Evolutionary conservation across 441 rosid species (phyloP), one percentile per base, ranked within the genome.

Genomic region (Euphorbia corollata): DNA sequence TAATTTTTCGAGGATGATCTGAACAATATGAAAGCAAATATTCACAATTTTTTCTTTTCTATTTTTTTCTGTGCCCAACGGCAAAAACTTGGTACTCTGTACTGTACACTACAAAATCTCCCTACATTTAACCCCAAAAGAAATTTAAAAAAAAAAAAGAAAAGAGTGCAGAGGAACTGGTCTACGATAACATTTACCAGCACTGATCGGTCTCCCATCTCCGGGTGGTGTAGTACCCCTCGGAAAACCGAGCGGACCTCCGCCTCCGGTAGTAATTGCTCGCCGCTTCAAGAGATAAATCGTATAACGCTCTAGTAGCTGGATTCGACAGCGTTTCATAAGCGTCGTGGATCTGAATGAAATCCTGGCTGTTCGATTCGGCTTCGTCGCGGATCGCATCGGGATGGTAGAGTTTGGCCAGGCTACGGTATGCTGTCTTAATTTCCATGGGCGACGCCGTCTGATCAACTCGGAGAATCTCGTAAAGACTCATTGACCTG

Each of bases 161-260:
- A n/a, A n/a, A n/a, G n/a, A n/a, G n/a, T n/a, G n/a, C n/a, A n/a
- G n/a, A n/a, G n/a, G n/a, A n/a, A n/a, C n/a, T n/a, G n/a, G n/a
- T n/a, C n/a, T n/a, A n/a, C 20, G 20, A 15, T 48, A 19, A 48
- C 15, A 48, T 48, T 74, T 68, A 89, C 96, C 97, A 91, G 78
- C 98, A 91, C 83, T 91, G 96, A 75, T 91, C 98, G 62, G 98
- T 87, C 68, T 91, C 98, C 98, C 98, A 91, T 74, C 86, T 81
- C 76, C 90, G 87, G 73, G 75, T 77, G 70, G 83, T 62, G 67
- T 70, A 73, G 5, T 70, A 76, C 73, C 85, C 82, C 53, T 55
- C 76, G n/a, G 73, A 47, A 60, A 24, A 71, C 41, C 72, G 55
- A 8, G 34, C 65, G 8, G n/a, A 54, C 27, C 39, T 36, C 12